Evolutionary conservation across 768 basidiomycete genomes (phyloP).

Genomic region (Trametes sanguinea): DNA sequence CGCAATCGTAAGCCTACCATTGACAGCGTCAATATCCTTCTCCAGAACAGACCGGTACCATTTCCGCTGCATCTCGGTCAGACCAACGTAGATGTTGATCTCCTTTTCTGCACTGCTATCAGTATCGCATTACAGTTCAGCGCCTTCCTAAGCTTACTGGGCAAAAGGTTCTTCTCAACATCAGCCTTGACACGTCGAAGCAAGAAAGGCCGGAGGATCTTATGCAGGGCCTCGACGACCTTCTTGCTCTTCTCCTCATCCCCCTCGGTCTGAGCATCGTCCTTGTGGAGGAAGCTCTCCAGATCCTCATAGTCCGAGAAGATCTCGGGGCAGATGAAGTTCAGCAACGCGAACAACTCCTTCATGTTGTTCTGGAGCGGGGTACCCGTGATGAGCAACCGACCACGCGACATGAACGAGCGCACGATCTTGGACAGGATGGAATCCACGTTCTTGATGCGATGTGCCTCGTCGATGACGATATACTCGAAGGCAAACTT

Average conservation of each 20-base stretch:
- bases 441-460: slow-evolving; percentile 98
- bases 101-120: slow-evolving; percentile 73
- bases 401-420: slow-evolving; percentile 82
- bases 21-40: slow-evolving; percentile 99
- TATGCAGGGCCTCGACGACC: slow-evolving; percentile 95
- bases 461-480: slow-evolving; percentile 97
- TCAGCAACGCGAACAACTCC: slow-evolving; percentile 88
- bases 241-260: slow-evolving; percentile 88
- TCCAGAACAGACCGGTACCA: slow-evolving; percentile 97
- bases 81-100: slow-evolving; percentile 96
- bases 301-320: slow-evolving; percentile 90
- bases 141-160: slow-evolving; percentile 53
- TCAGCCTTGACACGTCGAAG: slow-evolving; percentile 93
- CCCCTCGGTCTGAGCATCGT: slow-evolving; percentile 61
- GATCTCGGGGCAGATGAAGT: slow-evolving; percentile 97
- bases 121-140: no score
- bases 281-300: slow-evolving; percentile 93
- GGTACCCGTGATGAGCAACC: slow-evolving; percentile 94
- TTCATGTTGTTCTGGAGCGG: slow-evolving; percentile 97
- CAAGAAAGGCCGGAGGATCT: slow-evolving; percentile 93
- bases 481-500: slow-evolving; percentile 98
- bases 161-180: slow-evolving; percentile 93
- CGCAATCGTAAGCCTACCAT: slow-evolving; percentile 53
- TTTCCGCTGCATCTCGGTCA: slow-evolving; percentile 96
- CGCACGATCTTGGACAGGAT: slow-evolving; percentile 94